Evolutionary conservation across 2,329 filamentous ascomycete genomes (phyloP), one percentile per base, ranked within the genome.

Genomic region (Cyclaneusma minus): DNA sequence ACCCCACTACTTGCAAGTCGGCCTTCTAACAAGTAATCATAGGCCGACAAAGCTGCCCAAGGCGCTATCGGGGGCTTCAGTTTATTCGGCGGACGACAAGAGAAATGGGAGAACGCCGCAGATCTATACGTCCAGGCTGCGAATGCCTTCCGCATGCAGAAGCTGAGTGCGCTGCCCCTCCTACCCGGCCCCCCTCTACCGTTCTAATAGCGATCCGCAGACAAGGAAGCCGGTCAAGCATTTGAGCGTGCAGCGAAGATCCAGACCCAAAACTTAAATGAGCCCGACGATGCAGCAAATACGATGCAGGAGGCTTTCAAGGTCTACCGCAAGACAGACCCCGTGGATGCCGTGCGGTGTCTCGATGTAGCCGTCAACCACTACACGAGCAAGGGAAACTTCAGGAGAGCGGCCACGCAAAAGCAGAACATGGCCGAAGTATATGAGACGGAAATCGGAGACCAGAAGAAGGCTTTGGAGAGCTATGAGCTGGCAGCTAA

Each of bases 261-360:
- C 32, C 82, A 92, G 51, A 68, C 60, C 25, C 65, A 73, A 38
- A 75, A 85, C 42, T 67, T 95, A 26, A 91, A 84, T 48, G 85
- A 95, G 47, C 81, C 79, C 21, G 82, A 92, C 49, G 89, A 95
- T 48, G 83, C 84, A 24, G 85, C 87, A 36, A 91, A 92, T 54
- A 77, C 78, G 24, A 60, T 84, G 34, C 70, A 77, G 44, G 85
- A 95, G 51, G 89, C 89, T 27, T 95, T 85, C 67, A 94, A 95
- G 61, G 78, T 83, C 33, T 95, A 94, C 58, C 69, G 77, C 43
- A 91, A 84, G 55, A 73, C 79, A 28, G 73, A 81, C 43, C 84
- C 84, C 12, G 64, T 82, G 47, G 77, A 87, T 43, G 87, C 85
- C 10, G 81, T 78, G 22, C 64, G 81, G 34, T 84, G 81, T 45